Percentiles rank a stretch among this genome's conserved stretches.
Evolutionary conservation across 2,329 filamentous ascomycete genomes (phyloP).

Genomic region (Pyricularia pennisetigena): DNA sequence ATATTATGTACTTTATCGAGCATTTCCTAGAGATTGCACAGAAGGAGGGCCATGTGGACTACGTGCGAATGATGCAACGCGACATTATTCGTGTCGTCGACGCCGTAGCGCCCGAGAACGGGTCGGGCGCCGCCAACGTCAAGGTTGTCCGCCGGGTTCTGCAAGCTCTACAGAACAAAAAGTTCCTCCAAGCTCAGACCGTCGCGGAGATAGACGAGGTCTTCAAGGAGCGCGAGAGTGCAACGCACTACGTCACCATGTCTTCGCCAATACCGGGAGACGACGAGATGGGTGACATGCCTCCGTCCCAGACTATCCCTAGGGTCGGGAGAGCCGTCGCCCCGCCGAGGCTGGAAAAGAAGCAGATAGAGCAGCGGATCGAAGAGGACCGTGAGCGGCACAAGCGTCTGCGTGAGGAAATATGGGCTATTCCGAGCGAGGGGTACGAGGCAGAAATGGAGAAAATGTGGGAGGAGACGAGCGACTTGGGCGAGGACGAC

Average conservation of each 20-base stretch:
- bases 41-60: slow-evolving; percentile 66
- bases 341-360: slow-evolving; percentile 55
- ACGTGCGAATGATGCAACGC: slow-evolving; percentile 88
- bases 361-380: slow-evolving; percentile 89
- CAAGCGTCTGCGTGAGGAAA: slow-evolving; percentile 81
- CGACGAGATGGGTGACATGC: slow-evolving; percentile 28
- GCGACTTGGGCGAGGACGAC: slow-evolving; percentile 82
- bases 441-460: slow-evolving; percentile 62
- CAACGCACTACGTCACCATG: slow-evolving; percentile 43
- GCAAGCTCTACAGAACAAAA: slow-evolving; percentile 58
- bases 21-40: slow-evolving; percentile 81
- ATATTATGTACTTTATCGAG: slow-evolving; percentile 99
- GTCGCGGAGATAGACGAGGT: slow-evolving; percentile 75
- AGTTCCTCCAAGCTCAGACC: slow-evolving; percentile 63
- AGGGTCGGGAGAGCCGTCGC: slow-evolving; percentile 19
- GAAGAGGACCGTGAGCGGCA: slow-evolving; percentile 95
- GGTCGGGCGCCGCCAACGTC: slow-evolving; percentile 84
- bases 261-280: slow-evolving; percentile 36
- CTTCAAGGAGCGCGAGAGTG: slow-evolving; percentile 67
- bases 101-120: slow-evolving; percentile 78
- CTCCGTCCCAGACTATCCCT: slow-evolving; percentile 29
- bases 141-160: slow-evolving; percentile 71
- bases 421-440: slow-evolving; percentile 69
- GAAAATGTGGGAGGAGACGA: slow-evolving; percentile 78
- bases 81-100: slow-evolving; percentile 90